These are phyloP conservation scores for Vitis rotundifolia DNA, from an alignment of 164 flowering plant species.

Conservation along the genomic window DNA sequence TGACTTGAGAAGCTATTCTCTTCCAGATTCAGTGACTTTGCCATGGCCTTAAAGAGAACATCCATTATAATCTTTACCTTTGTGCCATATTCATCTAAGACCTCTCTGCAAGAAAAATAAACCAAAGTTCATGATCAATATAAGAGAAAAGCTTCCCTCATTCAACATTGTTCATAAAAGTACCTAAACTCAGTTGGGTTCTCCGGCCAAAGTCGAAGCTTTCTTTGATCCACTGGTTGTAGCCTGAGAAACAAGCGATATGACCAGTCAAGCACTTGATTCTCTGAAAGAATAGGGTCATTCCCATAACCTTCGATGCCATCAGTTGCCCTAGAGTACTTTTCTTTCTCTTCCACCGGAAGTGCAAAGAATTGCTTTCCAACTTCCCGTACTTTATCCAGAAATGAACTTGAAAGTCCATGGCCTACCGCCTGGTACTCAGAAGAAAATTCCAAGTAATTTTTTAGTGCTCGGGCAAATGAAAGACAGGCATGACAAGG, in stretches of 20 bases:
- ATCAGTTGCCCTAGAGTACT: slow-evolving; percentile 21
- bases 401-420: slow-evolving; percentile 27
- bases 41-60: slow-evolving; percentile 32
- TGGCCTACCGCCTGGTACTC: slow-evolving; percentile 29
- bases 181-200: slow-evolving; percentile 35
- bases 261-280: slow-evolving; percentile 43
- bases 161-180: not conserved
- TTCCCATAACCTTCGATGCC: slow-evolving; percentile 43
- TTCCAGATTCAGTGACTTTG: slow-evolving; percentile 30
- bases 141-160: too few relatives aligned
- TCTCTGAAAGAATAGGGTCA: slow-evolving; percentile 32
- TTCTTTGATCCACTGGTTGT: slow-evolving; percentile 28
- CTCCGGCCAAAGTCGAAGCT: slow-evolving; percentile 42
- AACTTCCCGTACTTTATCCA: slow-evolving; percentile 24
- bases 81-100: slow-evolving; percentile 28
- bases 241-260: slow-evolving; percentile 35
- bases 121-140: too few relatives aligned
- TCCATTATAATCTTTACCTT: slow-evolving; percentile 18
- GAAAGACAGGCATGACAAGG: too few relatives aligned
- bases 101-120: slow-evolving; percentile 23
- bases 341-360: slow-evolving; percentile 36
- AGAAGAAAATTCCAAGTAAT: not conserved
- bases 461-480: not conserved
- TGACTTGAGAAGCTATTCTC: slow-evolving; percentile 28
- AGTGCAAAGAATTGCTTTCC: slow-evolving; percentile 33